Conservation (phyloP, 768 basidiomycete species). For the Suillus clintonianus region DNA sequence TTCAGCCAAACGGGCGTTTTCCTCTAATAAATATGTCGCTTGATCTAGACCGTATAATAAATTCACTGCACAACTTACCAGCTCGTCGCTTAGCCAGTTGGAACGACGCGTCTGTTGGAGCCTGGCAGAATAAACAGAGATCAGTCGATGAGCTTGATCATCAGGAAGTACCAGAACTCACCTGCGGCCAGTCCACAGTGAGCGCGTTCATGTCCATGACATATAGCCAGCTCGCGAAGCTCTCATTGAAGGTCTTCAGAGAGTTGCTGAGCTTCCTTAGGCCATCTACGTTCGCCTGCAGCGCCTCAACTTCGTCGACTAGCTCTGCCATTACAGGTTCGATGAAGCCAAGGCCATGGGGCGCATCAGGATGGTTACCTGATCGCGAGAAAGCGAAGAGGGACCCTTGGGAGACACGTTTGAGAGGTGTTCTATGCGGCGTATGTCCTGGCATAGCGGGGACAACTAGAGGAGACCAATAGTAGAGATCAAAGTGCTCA, state of each 20-base stretch:
- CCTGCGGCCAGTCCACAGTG: conserved; percentile 93
- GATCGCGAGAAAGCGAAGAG: conserved; percentile 85
- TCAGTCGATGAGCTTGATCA: background rate
- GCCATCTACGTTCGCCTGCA: conserved; percentile 74
- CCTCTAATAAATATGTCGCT: conserved; percentile 42
- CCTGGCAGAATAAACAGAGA: conserved; percentile 39
- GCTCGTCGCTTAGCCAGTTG: conserved; percentile 58
- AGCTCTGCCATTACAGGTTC: conserved; percentile 84
- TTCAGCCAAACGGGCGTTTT: conserved; percentile 53
- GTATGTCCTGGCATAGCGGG: conserved; percentile 33
- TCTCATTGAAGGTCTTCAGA: conserved; percentile 86
- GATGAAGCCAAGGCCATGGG: conserved; percentile 83
- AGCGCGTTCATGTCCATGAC: conserved; percentile 93
- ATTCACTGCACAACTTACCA: conserved; percentile 38
- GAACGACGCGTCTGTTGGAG: conserved; percentile 63
- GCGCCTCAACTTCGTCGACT: conserved; percentile 81
- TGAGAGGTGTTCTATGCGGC: conserved; percentile 78
- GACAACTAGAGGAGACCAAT: no score
- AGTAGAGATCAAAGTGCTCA: background rate
- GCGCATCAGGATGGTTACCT: conserved; percentile 63
- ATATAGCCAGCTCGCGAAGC: conserved; percentile 89
- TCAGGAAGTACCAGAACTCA: conserved; percentile 27
- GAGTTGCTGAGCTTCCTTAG: conserved; percentile 74
- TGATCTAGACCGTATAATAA: background rate
- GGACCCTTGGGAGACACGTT: conserved; percentile 90